phyloP scores from a whole-genome alignment of 805 yeast species.

The Saccharomycopsis sp. region DNA sequence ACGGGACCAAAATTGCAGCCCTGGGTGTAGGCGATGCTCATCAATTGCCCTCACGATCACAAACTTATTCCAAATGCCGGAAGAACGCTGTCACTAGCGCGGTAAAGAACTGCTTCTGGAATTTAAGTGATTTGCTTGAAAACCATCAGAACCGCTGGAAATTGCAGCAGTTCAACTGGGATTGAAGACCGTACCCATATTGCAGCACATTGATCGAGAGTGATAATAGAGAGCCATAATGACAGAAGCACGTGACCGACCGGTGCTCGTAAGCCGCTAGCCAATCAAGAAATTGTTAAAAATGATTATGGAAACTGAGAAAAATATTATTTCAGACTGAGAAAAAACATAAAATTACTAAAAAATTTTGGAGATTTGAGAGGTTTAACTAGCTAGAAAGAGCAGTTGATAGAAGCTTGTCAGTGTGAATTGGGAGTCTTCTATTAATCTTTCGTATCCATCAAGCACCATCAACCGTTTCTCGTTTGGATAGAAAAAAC shows the following conservation, averaged over 20 bases:
- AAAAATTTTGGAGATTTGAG: not conserved
- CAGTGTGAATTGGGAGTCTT: not conserved
- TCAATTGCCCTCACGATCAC: constrained; percentile 30
- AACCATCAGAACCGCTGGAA: constrained; percentile 5
- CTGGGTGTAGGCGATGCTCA: constrained; percentile 36
- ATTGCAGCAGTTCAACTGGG: constrained; percentile 5
- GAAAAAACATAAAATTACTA: constrained; percentile 5
- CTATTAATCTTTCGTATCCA: not conserved
- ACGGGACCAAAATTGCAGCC: constrained; percentile 36
- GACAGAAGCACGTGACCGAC: not conserved
- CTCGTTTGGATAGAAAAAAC: not conserved
- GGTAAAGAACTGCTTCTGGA: constrained; percentile 36
- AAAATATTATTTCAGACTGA: not conserved
- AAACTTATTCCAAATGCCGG: constrained; percentile 34
- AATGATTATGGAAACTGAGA: constrained; percentile 8
- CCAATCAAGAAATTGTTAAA: constrained; percentile 13
- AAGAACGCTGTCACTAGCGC: constrained; percentile 46
- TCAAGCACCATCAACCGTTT: not conserved
- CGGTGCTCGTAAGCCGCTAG: constrained; percentile 1
- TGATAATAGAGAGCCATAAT: not conserved
- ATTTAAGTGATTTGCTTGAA: constrained; percentile 28
- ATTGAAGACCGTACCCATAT: too few species aligned
- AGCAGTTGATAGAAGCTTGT: not conserved
- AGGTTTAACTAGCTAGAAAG: not conserved
- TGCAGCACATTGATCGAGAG: too few species aligned